These are phyloP conservation scores for Nemania sp. DNA, from an alignment of 2,329 filamentous ascomycete species.

Conservation along the genomic window DNA sequence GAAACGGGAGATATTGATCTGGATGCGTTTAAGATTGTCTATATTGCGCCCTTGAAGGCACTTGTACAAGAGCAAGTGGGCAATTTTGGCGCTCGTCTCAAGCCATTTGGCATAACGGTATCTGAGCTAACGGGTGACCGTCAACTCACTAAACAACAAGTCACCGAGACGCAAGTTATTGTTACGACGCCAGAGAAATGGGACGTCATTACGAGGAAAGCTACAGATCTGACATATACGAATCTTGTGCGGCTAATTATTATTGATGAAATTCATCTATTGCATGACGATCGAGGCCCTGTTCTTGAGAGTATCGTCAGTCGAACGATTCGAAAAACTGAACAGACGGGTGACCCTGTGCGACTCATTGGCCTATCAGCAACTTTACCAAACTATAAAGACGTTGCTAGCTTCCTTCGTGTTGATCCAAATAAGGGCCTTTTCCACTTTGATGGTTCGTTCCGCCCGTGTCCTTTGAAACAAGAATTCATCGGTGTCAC, in stretches of 20 bases:
- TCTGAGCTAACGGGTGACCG: conserved; percentile 97
- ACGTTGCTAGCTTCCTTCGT: conserved; percentile 94
- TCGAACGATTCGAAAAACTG: conserved; percentile 89
- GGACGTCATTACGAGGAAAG: conserved; percentile 98
- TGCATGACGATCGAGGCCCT: conserved; percentile 96
- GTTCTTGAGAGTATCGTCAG: conserved; percentile 97
- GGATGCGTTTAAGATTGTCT: conserved; percentile 98
- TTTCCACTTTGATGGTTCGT: conserved; percentile 97
- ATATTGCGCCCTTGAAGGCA: conserved; percentile 95
- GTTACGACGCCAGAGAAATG: conserved; percentile 99
- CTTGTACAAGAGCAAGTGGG: conserved; percentile 98
- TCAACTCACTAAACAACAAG: conserved; percentile 98
- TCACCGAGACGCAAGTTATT: conserved; percentile 96
- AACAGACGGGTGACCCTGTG: conserved; percentile 94
- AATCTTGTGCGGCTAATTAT: conserved; percentile 96
- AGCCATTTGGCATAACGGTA: conserved; percentile 90
- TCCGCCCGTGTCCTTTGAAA: conserved; percentile 90
- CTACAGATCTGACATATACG: conserved; percentile 95
- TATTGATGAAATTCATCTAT: conserved; percentile 97
- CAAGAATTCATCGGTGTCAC: conserved; percentile 98
- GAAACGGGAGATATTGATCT: conserved; percentile 93
- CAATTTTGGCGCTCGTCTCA: conserved; percentile 92
- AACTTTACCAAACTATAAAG: conserved; percentile 94
- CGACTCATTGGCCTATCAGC: conserved; percentile 93
- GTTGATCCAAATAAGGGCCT: conserved; percentile 87